Percentiles rank a stretch among this genome's conserved stretches.
These are phyloP conservation scores for Echeveria elegans DNA, from an alignment of 164 flowering plant species.

Conservation along the genomic window DNA sequence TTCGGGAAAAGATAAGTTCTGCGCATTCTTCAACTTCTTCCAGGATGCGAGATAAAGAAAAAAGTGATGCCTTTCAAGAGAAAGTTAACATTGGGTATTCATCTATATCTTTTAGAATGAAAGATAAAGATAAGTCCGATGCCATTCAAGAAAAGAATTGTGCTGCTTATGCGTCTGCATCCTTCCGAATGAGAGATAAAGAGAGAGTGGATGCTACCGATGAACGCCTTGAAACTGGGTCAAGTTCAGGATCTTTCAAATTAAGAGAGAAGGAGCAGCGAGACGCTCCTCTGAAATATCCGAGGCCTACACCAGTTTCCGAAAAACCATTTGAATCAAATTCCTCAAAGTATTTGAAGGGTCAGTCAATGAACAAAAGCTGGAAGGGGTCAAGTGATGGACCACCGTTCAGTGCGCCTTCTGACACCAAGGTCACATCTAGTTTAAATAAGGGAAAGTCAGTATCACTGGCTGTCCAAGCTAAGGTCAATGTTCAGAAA, in stretches of 20 bases:
- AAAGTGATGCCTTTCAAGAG: slow-evolving; percentile 32
- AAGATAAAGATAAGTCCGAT: slow-evolving; percentile 18
- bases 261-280: slow-evolving; percentile 44
- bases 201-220: slow-evolving; percentile 41
- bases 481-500: slow-evolving; percentile 90
- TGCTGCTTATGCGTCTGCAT: slow-evolving; percentile 32
- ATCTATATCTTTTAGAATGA: slow-evolving; percentile 27
- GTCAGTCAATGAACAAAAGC: slow-evolving; percentile 66
- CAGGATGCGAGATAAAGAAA: slow-evolving; percentile 46
- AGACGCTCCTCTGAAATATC: slow-evolving; percentile 28
- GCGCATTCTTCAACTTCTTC: slow-evolving; percentile 35
- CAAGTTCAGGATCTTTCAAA: slow-evolving; percentile 34
- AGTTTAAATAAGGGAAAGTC: slow-evolving; percentile 44
- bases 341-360: slow-evolving; percentile 62
- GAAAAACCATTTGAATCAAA: slow-evolving; percentile 43
- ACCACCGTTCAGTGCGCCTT: slow-evolving; percentile 17
- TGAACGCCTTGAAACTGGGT: slow-evolving; percentile 25
- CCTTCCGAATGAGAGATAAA: slow-evolving; percentile 39
- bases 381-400: slow-evolving; percentile 47
- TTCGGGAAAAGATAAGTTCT: neutral
- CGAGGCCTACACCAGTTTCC: slow-evolving; percentile 37
- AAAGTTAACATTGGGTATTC: slow-evolving; percentile 32
- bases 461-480: slow-evolving; percentile 84
- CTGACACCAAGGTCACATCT: slow-evolving; percentile 12
- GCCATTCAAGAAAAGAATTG: slow-evolving; percentile 16